Evolutionary conservation across 129 eudicot species (phyloP), one percentile per base, ranked within the genome.

Genomic region (Lonicera japonica): DNA sequence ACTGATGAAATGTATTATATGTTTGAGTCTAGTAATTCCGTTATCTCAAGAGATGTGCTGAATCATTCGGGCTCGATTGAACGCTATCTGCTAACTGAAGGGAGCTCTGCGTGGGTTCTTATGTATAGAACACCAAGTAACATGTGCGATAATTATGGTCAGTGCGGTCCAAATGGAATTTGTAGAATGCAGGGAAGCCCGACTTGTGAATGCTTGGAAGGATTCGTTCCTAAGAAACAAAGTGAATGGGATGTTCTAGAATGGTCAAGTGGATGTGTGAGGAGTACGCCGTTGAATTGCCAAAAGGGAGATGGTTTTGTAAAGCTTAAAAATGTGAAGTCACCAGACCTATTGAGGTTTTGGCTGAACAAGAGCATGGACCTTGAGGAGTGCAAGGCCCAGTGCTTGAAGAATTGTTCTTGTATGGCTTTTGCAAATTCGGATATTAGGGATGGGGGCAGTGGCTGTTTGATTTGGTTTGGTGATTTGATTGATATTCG

Each of bases 401-500:
- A 61, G 64, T 81, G 86, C 46, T 61, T 60, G 14, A 61, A 21
- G 20, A 72, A 73, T 29, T 76, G 86, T 54, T 63, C 58, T 34
- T 81, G 86, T 50, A 16, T 40, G 14, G 82, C 79, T 6, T 81
- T 56, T 61, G 68, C 82, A 6, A 73, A 72, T 70, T 39, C 74
- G 5, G 50, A 71, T 43, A 15, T 66, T 1, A 54, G 39, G n/a
- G 63, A 60, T 16, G 58, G 67, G 15, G 80, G 74, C 0, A 74
- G 72, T 29, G 83, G 83, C 13, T 81, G 80, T 45, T 51, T 77
- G 66, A 61, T 65, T 52, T 81, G 83, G 83, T 54, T 66, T 34
- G 72, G 79, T 19, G 77, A 76, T 63, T 54, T 80, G 57, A 13
- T 80, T 54, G 86, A 80, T 52, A 19, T 29, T 17, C 61, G 64